Conservation (phyloP, 495 filamentous ascomycete species). For the Aspergillus nanangensis region DNA sequence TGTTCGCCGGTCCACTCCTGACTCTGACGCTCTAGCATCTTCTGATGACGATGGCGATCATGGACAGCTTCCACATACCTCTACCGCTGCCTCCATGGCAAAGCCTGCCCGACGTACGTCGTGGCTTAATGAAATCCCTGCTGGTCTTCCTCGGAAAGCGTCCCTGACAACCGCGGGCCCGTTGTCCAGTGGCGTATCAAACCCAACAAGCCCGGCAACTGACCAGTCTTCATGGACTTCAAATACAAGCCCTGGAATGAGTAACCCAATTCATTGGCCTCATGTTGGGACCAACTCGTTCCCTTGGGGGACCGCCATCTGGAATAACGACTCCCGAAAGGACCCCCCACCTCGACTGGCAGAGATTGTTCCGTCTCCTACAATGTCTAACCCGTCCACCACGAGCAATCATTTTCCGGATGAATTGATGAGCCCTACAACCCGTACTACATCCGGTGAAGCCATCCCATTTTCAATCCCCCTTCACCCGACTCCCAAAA, state of each 20-base stretch:
- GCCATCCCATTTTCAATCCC: slow-evolving; percentile 84
- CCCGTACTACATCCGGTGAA: slow-evolving; percentile 52
- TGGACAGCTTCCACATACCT: slow-evolving; percentile 25
- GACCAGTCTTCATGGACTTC: slow-evolving; percentile 68
- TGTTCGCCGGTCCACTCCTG: slow-evolving; percentile 76
- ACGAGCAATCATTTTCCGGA: slow-evolving; percentile 36
- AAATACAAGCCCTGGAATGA: slow-evolving; percentile 38
- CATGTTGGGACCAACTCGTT: slow-evolving; percentile 55
- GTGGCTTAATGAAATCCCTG: slow-evolving; percentile 51
- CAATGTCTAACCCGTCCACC: slow-evolving; percentile 56
- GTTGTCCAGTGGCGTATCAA: slow-evolving; percentile 71
- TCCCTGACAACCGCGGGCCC: slow-evolving; percentile 47
- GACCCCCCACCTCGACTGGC: slow-evolving; percentile 69
- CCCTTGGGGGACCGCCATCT: slow-evolving; percentile 72
- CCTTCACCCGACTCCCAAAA: slow-evolving; percentile 85
- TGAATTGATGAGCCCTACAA: slow-evolving; percentile 51
- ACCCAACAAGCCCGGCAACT: slow-evolving; percentile 66
- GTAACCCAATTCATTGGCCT: slow-evolving; percentile 54
- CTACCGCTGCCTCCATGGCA: slow-evolving; percentile 29
- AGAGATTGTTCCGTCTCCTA: slow-evolving; percentile 74
- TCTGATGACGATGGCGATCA: slow-evolving; percentile 83
- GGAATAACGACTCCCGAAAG: slow-evolving; percentile 69
- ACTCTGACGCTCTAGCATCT: slow-evolving; percentile 87
- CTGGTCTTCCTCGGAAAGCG: slow-evolving; percentile 40
- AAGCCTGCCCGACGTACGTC: slow-evolving; percentile 48